phyloP scores from a whole-genome alignment of 768 basidiomycete species.

The Naganishia antarctica region DNA sequence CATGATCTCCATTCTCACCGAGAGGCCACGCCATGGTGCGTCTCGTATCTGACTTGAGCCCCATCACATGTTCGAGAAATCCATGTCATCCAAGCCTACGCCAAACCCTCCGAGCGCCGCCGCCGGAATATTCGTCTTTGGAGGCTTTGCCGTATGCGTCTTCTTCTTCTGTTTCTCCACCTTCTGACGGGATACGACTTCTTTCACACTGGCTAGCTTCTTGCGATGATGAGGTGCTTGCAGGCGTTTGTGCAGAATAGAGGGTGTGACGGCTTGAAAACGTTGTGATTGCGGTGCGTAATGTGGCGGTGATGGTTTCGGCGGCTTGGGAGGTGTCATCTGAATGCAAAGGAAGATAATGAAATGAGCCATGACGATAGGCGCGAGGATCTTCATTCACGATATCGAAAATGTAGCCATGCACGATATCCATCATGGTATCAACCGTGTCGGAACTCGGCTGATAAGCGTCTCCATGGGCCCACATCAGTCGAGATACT shows the following conservation, averaged over 20 bases:
- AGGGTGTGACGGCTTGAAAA: slow-evolving; percentile 11
- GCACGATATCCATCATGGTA: slow-evolving; percentile 19
- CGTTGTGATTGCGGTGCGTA: slow-evolving; percentile 13
- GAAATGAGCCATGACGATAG: neutral
- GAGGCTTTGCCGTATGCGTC: neutral
- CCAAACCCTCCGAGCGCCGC: slow-evolving; percentile 10
- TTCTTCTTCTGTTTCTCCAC: slow-evolving; percentile 19
- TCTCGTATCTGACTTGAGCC: too few species aligned
- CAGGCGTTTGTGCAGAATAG: slow-evolving; percentile 8
- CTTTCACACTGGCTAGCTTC: slow-evolving; percentile 17
- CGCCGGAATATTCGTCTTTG: slow-evolving; percentile 7
- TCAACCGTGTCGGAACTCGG: slow-evolving; percentile 14
- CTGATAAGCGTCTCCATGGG: slow-evolving; percentile 7
- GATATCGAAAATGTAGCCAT: slow-evolving; percentile 15
- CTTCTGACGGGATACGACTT: slow-evolving; percentile 12
- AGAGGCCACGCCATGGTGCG: too few species aligned
- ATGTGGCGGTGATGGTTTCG: slow-evolving; percentile 6
- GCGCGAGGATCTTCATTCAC: neutral
- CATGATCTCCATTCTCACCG: too few species aligned
- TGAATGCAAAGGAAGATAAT: neutral
- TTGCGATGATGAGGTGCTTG: slow-evolving; percentile 18
- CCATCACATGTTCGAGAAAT: slow-evolving; percentile 12
- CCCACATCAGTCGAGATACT: slow-evolving; percentile 11
- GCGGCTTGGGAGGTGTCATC: slow-evolving; percentile 4
- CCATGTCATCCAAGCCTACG: slow-evolving; percentile 5